Percentiles rank a stretch among this genome's conserved stretches.
These are phyloP conservation scores for Alternaria gansuensis DNA, from an alignment of 2,329 filamentous ascomycete species.

Conservation along the genomic window DNA sequence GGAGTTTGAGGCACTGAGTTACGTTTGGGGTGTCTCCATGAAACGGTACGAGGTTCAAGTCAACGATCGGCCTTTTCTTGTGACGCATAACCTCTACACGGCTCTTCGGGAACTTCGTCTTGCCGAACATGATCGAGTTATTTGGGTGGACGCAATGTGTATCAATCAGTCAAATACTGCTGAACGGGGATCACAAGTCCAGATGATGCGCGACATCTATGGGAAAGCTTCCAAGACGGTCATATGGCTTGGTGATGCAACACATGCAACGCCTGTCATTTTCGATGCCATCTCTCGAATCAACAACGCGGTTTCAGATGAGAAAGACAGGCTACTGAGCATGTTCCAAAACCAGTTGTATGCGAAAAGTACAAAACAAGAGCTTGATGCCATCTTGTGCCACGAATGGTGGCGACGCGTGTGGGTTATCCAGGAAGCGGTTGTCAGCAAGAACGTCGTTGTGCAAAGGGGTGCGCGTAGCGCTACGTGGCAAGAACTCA, in stretches of 20 bases:
- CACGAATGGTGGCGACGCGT: constrained; percentile 21
- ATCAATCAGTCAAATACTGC: constrained; percentile 9
- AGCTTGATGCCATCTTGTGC: constrained; percentile 7
- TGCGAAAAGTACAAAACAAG: neutral
- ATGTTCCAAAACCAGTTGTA: neutral
- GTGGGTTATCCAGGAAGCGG: constrained; percentile 20
- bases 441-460: constrained; percentile 8
- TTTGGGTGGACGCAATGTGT: constrained; percentile 13
- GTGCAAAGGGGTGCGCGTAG: constrained; percentile 14
- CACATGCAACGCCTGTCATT: neutral
- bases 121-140: neutral
- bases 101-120: constrained; percentile 16
- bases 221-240: constrained; percentile 7
- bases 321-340: neutral
- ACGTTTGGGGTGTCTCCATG: constrained; percentile 18
- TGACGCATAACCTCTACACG: constrained; percentile 15
- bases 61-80: constrained; percentile 7
- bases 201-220: constrained; percentile 26
- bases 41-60: constrained; percentile 7
- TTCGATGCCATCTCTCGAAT: neutral
- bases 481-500: constrained; percentile 6
- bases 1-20: constrained; percentile 21
- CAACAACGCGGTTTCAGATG: too few relatives aligned
- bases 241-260: constrained; percentile 21
- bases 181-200: constrained; percentile 20